A percentile compares a stretch with the other conserved stretches of the same genome.
Evolutionary conservation across 768 basidiomycete genomes (phyloP).

Genomic region (Amanita pallidorosea): DNA sequence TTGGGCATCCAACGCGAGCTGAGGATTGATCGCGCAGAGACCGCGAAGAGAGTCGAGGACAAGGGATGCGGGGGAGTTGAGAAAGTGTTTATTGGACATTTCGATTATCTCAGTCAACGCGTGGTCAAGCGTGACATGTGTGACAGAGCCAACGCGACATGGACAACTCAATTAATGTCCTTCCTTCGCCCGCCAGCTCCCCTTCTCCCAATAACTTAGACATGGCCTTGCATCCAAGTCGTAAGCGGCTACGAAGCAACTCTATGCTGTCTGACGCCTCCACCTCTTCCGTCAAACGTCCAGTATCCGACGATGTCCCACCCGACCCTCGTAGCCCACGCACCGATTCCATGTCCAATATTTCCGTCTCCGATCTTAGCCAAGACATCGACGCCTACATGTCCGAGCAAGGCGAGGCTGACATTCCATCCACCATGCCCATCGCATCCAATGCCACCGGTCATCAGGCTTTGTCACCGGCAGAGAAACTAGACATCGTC

Average conservation of each 20-base stretch:
- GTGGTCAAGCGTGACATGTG: slow-evolving; percentile 6
- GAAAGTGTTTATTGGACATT: slow-evolving; percentile 57
- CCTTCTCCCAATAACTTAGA: slow-evolving; percentile 31
- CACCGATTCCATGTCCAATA: slow-evolving; percentile 31
- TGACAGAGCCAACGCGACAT: neutral
- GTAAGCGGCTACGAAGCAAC: slow-evolving; percentile 66
- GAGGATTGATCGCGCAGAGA: slow-evolving; percentile 59
- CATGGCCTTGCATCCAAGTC: slow-evolving; percentile 26
- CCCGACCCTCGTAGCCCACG: slow-evolving; percentile 29
- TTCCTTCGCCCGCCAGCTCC: slow-evolving; percentile 35
- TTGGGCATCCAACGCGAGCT: slow-evolving; percentile 54
- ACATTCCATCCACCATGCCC: slow-evolving; percentile 19
- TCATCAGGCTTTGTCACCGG: slow-evolving; percentile 19
- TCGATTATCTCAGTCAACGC: too few relatives aligned
- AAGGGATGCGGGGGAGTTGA: slow-evolving; percentile 59
- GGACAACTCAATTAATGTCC: slow-evolving; percentile 6
- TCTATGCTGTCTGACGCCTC: slow-evolving; percentile 69
- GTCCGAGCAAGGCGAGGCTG: slow-evolving; percentile 42
- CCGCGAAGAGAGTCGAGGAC: slow-evolving; percentile 75
- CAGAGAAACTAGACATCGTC: slow-evolving; percentile 42
- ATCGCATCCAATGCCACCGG: slow-evolving; percentile 14
- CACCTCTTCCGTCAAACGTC: slow-evolving; percentile 69
- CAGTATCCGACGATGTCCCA: slow-evolving; percentile 56
- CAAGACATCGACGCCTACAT: slow-evolving; percentile 63
- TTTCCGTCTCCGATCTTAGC: slow-evolving; percentile 29